phyloP scores from a whole-genome alignment of 805 yeast species.

The Yamadazyma kitorensis region DNA sequence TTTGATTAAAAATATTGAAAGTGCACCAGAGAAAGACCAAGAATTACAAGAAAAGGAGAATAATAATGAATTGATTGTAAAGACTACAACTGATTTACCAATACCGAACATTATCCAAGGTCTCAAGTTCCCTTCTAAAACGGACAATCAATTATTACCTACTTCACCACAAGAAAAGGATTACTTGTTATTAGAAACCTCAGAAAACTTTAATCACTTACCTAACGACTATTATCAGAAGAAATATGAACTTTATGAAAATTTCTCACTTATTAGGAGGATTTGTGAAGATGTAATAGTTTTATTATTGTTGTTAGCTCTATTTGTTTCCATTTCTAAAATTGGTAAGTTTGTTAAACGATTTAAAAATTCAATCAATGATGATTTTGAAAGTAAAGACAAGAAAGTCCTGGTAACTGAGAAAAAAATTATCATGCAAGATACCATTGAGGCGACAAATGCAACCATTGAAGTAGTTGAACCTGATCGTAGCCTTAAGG shows the following conservation, averaged over 20 bases:
- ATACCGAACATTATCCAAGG: constrained; percentile 36
- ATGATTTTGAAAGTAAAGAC: too few species aligned
- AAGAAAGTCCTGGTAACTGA: neutral
- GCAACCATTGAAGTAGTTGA: constrained; percentile 1
- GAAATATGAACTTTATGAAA: neutral
- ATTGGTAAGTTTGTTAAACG: constrained; percentile 25
- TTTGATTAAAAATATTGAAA: neutral
- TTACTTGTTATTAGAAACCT: neutral
- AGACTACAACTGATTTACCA: constrained; percentile 6
- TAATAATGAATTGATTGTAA: neutral
- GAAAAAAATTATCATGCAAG: neutral
- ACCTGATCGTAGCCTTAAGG: constrained; percentile 5
- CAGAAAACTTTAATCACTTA: constrained; percentile 1
- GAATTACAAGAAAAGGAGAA: too few species aligned
- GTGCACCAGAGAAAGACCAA: neutral
- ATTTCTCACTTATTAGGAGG: constrained; percentile 23
- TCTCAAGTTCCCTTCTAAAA: constrained; percentile 25
- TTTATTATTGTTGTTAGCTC: constrained; percentile 33
- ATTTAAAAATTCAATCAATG: constrained; percentile 4
- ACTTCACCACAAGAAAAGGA: constrained; percentile 9
- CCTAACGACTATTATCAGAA: constrained; percentile 5
- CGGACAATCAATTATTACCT: constrained; percentile 4
- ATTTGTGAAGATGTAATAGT: constrained; percentile 51
- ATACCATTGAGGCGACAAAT: neutral
- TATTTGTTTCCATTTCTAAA: constrained; percentile 36